Conservation (phyloP, 116 monocot genomes). For the Zostera marina region DNA sequence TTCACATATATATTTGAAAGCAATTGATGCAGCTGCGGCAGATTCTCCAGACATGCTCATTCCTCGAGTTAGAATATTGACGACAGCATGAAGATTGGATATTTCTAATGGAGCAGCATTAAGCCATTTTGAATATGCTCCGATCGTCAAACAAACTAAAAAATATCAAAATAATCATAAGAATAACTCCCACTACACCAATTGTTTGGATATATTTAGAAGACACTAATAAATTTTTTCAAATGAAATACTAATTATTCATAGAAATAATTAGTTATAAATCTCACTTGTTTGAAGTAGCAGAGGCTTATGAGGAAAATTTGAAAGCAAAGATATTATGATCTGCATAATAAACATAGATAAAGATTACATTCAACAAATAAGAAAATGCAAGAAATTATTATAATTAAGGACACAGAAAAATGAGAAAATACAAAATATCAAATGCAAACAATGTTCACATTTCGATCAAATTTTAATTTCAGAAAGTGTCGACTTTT, state of each 20-base stretch:
- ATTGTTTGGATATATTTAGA: background rate
- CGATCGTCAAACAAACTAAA: constrained; percentile 84
- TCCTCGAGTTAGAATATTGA: constrained; percentile 71
- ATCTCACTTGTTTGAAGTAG: constrained; percentile 54
- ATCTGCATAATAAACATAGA: constrained; percentile 20
- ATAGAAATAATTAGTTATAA: background rate
- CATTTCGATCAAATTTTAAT: no score
- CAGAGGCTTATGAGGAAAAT: constrained; percentile 48
- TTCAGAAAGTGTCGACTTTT: no score
- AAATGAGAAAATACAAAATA: no score
- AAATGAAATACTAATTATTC: background rate
- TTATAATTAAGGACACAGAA: no score
- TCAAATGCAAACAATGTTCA: no score
- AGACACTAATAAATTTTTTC: no score
- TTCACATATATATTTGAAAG: constrained; percentile 97
- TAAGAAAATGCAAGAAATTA: background rate
- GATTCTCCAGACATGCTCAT: constrained; percentile 78
- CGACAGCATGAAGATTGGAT: constrained; percentile 56
- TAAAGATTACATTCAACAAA: background rate
- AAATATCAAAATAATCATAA: background rate
- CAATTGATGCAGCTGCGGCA: constrained; percentile 66
- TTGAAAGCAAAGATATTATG: constrained; percentile 62
- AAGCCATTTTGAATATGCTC: constrained; percentile 96
- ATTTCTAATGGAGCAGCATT: constrained; percentile 56
- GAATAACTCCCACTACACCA: background rate